Evolutionary conservation across 1,284 basidiomycete genomes (phyloP).

Genomic region (Moesziomyces antarcticus): DNA sequence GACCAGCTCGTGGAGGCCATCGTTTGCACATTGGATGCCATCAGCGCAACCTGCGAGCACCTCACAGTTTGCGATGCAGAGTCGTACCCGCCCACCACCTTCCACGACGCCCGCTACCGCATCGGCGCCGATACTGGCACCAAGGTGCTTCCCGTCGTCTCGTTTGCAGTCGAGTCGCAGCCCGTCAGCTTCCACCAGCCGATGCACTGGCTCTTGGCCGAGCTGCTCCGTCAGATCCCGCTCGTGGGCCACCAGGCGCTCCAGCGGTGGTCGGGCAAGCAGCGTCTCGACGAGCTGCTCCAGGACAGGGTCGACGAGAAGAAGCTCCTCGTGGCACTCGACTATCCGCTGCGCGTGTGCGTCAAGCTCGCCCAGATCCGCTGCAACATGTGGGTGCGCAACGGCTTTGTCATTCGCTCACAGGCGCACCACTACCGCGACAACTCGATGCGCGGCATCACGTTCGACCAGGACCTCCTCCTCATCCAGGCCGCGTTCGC

Average conservation of each 20-base stretch:
- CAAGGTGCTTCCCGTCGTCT: slow-evolving; percentile 74
- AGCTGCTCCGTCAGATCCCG: slow-evolving; percentile 78
- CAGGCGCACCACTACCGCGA: slow-evolving; percentile 98
- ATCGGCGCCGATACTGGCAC: slow-evolving; percentile 72
- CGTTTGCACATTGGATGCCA: slow-evolving; percentile 77
- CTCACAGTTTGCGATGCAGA: slow-evolving; percentile 69
- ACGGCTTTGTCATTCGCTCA: slow-evolving; percentile 92
- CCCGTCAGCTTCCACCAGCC: slow-evolving; percentile 88
- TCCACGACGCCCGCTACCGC: slow-evolving; percentile 71
- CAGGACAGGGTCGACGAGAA: slow-evolving; percentile 45
- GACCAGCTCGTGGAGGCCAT: slow-evolving; percentile 78
- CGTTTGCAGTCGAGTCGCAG: slow-evolving; percentile 67
- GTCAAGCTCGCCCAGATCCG: slow-evolving; percentile 86
- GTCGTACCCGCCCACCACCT: slow-evolving; percentile 75
- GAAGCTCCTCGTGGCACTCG: slow-evolving; percentile 51
- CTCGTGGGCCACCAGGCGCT: slow-evolving; percentile 26
- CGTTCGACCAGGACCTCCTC: slow-evolving; percentile 96
- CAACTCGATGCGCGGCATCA: slow-evolving; percentile 91
- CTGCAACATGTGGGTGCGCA: slow-evolving; percentile 95
- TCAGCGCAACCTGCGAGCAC: slow-evolving; percentile 67
- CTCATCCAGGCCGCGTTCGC: slow-evolving; percentile 80
- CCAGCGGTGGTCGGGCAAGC: slow-evolving; percentile 27
- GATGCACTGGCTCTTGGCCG: slow-evolving; percentile 89
- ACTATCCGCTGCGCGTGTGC: slow-evolving; percentile 62
- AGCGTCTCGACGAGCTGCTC: slow-evolving; percentile 40